Base-by-base conservation (phyloP, 148 eudicot species). In the Suaeda aralocaspica region DNA sequence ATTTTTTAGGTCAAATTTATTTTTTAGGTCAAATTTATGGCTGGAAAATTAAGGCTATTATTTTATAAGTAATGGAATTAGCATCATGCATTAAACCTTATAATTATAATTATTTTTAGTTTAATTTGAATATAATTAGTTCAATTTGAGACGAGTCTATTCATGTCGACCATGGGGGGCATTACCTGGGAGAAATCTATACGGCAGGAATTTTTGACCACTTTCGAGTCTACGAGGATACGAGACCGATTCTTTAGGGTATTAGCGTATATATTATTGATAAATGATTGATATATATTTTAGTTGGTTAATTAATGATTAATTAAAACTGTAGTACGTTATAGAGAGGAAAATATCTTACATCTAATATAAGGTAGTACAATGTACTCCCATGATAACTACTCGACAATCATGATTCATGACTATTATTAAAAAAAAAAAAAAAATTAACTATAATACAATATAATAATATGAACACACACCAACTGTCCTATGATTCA, bases 171-270 rank as follows among this genome's bases (percentile, higher is more conserved):
- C 10, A 19, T 3, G 11, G 11, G 39, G n/a, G 55, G 29, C 25
- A 53, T 39, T 25, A 61, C 68, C 61, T 13, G 41, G 61, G 15
- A 22, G 29, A 5, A 55, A 36, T 34, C 9, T 45, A 55, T 21
- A 31, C 28, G 46, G 44, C 55, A 25, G 59, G 29, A 28, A 61
- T 41, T 62, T 66, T 73, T 73, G 66, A 68, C 81, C 73, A 67
- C 42, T 63, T 78, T 78, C 74, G 73, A 73, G 77, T 72, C 80
- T 72, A 67, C 80, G 76, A 77, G 76, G 72, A 72, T 77, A 28
- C 68, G 30, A 71, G 75, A 66, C 33, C 58, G 51, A 31, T 71
- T 77, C 71, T 65, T 66, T 51, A 44, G 49, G 26, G 9, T 28
- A 59, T 76, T 45, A 64, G 50, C 66, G 34, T 42, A 31, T 58